Percentiles rank a stretch among this genome's conserved stretches.
These are phyloP conservation scores for Phytophthora hybrid DNA, from an alignment of 352 stramenopile genomes.

Conservation along the genomic window DNA sequence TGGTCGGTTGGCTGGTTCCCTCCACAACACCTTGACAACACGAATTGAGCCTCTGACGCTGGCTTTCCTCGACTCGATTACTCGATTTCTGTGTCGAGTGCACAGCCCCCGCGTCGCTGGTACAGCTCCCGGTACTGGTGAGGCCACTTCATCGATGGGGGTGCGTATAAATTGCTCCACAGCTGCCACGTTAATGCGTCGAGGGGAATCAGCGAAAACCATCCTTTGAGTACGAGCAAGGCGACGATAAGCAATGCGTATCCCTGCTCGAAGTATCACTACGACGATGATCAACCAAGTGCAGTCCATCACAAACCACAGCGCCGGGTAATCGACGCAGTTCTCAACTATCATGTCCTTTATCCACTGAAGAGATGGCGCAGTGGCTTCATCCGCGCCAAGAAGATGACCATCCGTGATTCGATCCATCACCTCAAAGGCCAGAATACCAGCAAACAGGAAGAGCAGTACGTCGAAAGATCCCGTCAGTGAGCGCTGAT, in stretches of 20 bases:
- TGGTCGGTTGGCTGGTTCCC: slow-evolving; percentile 55
- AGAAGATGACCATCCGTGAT: slow-evolving; percentile 94
- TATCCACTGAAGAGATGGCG: slow-evolving; percentile 62
- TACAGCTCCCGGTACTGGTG: background rate
- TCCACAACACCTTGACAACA: slow-evolving; percentile 92
- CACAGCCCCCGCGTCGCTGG: slow-evolving; percentile 16
- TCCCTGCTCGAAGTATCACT: slow-evolving; percentile 36
- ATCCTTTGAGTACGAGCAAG: slow-evolving; percentile 51
- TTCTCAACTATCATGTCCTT: slow-evolving; percentile 54
- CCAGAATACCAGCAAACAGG: slow-evolving; percentile 92
- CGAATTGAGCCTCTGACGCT: slow-evolving; percentile 57
- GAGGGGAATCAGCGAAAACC: slow-evolving; percentile 49
- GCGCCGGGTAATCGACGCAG: slow-evolving; percentile 47
- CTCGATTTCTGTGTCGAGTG: slow-evolving; percentile 12
- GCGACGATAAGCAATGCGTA: slow-evolving; percentile 51
- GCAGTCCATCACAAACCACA: slow-evolving; percentile 64
- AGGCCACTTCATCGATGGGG: slow-evolving; percentile 16
- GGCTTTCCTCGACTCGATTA: slow-evolving; percentile 83
- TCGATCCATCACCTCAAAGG: slow-evolving; percentile 96
- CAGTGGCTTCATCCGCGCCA: slow-evolving; percentile 55
- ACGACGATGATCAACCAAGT: slow-evolving; percentile 60
- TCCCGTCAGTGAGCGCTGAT: slow-evolving; percentile 70
- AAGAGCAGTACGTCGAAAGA: slow-evolving; percentile 92
- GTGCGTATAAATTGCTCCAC: slow-evolving; percentile 61
- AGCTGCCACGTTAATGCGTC: slow-evolving; percentile 60